Evolutionary conservation across 2,329 filamentous ascomycete genomes (phyloP).

Genomic region (Colletotrichum simmondsii): DNA sequence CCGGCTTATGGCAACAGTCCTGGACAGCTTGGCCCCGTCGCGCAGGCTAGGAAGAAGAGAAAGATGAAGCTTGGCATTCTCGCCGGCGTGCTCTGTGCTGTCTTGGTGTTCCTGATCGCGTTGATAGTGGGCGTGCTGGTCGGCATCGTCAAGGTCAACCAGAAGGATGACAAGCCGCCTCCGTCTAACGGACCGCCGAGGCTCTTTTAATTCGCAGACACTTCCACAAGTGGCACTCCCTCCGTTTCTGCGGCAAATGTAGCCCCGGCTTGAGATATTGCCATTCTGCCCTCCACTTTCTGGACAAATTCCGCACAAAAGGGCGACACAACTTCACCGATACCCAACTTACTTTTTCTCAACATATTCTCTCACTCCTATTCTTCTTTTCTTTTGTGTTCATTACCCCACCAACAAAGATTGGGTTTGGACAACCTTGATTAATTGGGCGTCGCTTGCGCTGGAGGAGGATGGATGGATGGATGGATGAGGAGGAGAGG

Average conservation of each 20-base stretch:
- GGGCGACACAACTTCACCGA: conserved; percentile 19
- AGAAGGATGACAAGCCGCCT: conserved; percentile 11
- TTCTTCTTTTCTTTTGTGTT: conserved; percentile 12
- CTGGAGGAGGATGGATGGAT: neutral
- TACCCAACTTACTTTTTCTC: conserved; percentile 12
- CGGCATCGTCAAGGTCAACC: conserved; percentile 26
- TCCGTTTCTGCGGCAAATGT: neutral
- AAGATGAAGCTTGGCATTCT: conserved; percentile 30
- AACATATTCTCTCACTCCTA: neutral
- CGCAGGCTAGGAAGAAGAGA: conserved; percentile 28
- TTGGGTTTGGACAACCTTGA: neutral
- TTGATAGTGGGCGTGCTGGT: conserved; percentile 32
- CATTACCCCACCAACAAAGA: neutral
- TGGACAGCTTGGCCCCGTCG: conserved; percentile 28
- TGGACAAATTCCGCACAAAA: neutral
- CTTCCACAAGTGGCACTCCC: neutral
- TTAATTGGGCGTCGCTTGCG: neutral
- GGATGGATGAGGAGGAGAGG: neutral
- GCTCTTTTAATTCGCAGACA: neutral
- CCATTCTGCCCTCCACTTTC: neutral
- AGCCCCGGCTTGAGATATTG: neutral
- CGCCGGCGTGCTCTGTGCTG: conserved; percentile 20
- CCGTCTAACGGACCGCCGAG: conserved; percentile 1
- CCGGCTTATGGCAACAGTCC: conserved; percentile 20
- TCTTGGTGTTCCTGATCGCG: conserved; percentile 32